Conservation (phyloP, 768 basidiomycete genomes). For the Boletus eberwhitei region DNA sequence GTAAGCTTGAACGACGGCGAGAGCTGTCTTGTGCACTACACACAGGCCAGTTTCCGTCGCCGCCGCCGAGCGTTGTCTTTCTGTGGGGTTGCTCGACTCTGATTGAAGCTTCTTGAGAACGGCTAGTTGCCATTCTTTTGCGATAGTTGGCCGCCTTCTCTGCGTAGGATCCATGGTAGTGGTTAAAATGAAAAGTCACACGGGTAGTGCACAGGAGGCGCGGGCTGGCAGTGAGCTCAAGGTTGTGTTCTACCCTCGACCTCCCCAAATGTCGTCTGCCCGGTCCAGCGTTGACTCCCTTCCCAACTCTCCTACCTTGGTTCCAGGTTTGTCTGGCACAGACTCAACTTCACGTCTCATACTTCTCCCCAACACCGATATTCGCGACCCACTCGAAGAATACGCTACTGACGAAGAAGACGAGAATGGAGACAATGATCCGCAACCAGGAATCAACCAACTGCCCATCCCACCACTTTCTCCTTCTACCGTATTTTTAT, state of each 20-base stretch:
- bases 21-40: conserved; percentile 12
- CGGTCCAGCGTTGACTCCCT: conserved; percentile 13
- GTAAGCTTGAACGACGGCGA: conserved; percentile 7
- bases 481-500: conserved; percentile 58
- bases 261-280: neutral
- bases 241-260: conserved; percentile 2
- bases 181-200: conserved; percentile 13
- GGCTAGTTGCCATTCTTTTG: conserved; percentile 29
- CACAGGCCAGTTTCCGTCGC: conserved; percentile 31
- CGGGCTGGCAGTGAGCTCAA: neutral
- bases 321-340: conserved; percentile 22
- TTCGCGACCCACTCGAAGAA: conserved; percentile 30
- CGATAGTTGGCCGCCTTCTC: conserved; percentile 14
- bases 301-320: neutral
- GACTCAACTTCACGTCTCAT: conserved; percentile 56
- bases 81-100: conserved; percentile 22
- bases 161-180: conserved; percentile 4
- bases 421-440: conserved; percentile 33
- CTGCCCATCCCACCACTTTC: conserved; percentile 46
- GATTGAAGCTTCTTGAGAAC: conserved; percentile 26
- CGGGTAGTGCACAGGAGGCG: neutral
- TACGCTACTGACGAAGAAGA: conserved; percentile 43
- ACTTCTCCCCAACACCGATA: conserved; percentile 56
- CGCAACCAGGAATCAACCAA: conserved; percentile 6
- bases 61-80: conserved; percentile 18